Conservation (phyloP, 306 rosid species). For the Rubus parviflorus region DNA sequence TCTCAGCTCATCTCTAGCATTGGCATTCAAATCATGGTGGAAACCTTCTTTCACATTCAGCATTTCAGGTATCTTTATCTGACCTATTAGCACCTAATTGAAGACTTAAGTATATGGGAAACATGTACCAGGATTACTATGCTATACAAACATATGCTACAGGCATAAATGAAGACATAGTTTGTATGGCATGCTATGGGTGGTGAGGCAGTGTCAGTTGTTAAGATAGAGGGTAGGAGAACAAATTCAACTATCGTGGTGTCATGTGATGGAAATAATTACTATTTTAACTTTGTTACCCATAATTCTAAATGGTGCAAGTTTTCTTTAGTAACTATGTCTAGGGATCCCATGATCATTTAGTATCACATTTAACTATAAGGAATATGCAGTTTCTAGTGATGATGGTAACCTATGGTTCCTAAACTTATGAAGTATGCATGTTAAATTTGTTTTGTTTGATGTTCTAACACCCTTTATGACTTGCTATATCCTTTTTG, state of each 20-base stretch:
- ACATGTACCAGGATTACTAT: background rate
- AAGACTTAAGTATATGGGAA: background rate
- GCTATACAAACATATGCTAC: background rate
- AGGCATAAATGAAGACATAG: background rate
- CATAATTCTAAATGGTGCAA: background rate
- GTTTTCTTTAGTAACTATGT: background rate
- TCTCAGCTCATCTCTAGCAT: slow-evolving; percentile 61
- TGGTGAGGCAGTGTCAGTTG: background rate
- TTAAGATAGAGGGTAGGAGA: background rate
- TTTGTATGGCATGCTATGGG: background rate
- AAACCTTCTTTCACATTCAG: slow-evolving; percentile 89
- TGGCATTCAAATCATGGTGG: slow-evolving; percentile 98
- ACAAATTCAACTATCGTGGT: background rate
- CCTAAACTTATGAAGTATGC: background rate
- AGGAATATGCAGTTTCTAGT: background rate
- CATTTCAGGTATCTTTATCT: slow-evolving; percentile 65
- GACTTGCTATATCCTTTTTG: background rate
- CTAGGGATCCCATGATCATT: background rate
- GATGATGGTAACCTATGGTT: background rate
- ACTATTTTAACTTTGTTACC: background rate
- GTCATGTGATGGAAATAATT: background rate
- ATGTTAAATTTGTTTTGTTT: background rate
- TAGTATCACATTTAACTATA: background rate
- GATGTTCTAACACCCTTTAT: background rate
- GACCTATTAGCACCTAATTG: background rate